Base-by-base conservation (phyloP, 352 stramenopile species). In the Phytophthora capsici region DNA sequence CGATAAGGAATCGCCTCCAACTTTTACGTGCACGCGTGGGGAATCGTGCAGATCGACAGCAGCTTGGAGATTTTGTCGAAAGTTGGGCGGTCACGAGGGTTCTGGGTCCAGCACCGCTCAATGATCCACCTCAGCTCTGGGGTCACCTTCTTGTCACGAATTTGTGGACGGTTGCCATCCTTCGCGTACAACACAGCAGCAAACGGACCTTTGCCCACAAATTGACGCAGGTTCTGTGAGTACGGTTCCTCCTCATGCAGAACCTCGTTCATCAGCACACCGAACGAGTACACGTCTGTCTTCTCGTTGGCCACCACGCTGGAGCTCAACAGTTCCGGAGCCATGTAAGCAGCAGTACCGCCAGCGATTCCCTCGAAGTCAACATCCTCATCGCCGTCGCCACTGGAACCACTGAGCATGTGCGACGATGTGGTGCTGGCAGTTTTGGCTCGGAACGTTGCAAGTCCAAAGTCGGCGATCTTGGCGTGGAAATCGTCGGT, bases 391-490 rank as follows among this genome's bases (percentile, higher is more conserved):
- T 77, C 52, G 4, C 45, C 45, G 7, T 66, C 53, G 6, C 28
- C 48, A 7, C 16, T 62, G 22, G 63, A 55, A 3, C 40, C 17
- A 10, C 48, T 50, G 6, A 77, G 64, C 53, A 71, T 61, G 45
- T 77, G 69, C 3, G 69, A 72, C n/a, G 69, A 77, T 12, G 60
- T 77, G 32, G 59, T 68, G 57, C 49, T 77, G 14, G 48, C 51
- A 2, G 53, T 51, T 40, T 71, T 77, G 52, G 63, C 67, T 43
- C 63, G 62, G 40, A 74, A 69, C 40, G 69, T 74, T 23, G 69
- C 64, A 25, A 80, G 61, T 6, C 86, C 84, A 59, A 94, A 95
- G 63, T 95, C 85, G 2, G 84, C 80, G 57, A 96, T 93, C 63
- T 95, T 95, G 49, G 89, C 80, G 7, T 93, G 71, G 52, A 80